Base-by-base conservation (phyloP, 305 asterid species). In the Fraxinus platypoda region DNA sequence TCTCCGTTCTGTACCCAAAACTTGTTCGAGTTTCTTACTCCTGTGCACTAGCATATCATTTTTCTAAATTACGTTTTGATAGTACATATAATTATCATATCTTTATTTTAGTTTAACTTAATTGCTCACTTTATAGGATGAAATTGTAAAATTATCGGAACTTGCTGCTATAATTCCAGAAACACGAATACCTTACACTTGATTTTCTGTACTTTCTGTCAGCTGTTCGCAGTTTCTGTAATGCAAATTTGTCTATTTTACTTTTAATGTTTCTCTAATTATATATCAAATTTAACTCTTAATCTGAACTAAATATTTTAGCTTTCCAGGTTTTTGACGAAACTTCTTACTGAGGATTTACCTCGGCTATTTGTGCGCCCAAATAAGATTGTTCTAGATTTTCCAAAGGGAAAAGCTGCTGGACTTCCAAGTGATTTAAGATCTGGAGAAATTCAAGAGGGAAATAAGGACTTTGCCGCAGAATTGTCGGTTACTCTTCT, bases 351-450 rank as follows among this genome's bases (percentile, higher is more conserved):
- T 0, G 97, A 89, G 92, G 99, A 96, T 87, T 88, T 96, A 83
- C 99, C 99, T 52, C 90, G 88, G 83, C 90, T 96, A 82, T 96
- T 96, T 85, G 99, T 96, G 82, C 98, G 99, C 57, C 99, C 99
- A 8, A 95, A 92, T 85, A 95, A 95, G 85, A 93, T 94, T 84
- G 98, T 94, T 77, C 88, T 96, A 38, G 95, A 96, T 87, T 94
- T 96, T 86, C 97, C 93, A 86, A 94, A 90, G 85, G 98, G 94
- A 41, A 90, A 88, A 86, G 88, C 98, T 79, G 94, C 91, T 72
- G 93, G 92, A 13, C 92, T 91, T 86, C 91, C 94, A 74, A 87
- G 43, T 23, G 91, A 83, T 76, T 28, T 52, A 5, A 87, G 84
- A 84, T 82, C 94, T 70, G 93, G 94, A 78, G 98, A 92, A 85